Base-by-base conservation (phyloP, 2,329 filamentous ascomycete species). In the Bipolaris zeicola region DNA sequence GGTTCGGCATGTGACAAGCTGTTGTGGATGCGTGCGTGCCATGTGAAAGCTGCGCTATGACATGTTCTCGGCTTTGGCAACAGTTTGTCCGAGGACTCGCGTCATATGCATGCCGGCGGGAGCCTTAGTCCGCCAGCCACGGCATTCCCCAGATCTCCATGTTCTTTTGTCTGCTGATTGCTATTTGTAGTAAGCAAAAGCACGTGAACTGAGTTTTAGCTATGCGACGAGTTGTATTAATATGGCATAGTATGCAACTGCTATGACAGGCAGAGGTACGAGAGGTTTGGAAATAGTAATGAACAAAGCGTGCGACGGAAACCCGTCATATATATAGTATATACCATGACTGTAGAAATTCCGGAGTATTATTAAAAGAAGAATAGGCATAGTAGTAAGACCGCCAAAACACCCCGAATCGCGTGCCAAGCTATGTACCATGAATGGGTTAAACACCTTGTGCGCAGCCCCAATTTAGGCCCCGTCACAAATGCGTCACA, bases 1-100 rank as follows among this genome's bases (percentile, higher is more conserved):
- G 43, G 39, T 47, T 46, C 46, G 51, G 63, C 66, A 68, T 67
- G 66, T 68, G 66, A 68, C 62, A 64, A 58, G 52, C 50, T 56
- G 41, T 18, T 26, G 60, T 51, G 55, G 53, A 57, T 28, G 47
- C 49, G 38, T 54, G 57, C 54, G 44, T 57, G 52, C 56, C 62
- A 65, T 65, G 62, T 65, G 62, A 65, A 63, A 63, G 62, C 50
- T 56, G 55, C 52, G 56, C 58, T 48, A 60, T 55, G 60, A 60
- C 62, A 55, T 47, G 36, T 46, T 41, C 51, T 63, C 49, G 58
- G 61, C 55, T 51, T 50, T 59, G 50, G 54, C 60, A 46, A 57
- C 11, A 38, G 41, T 34, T 28, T 45, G 28, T 45, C 55, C 50
- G 50, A 50, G 24, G 26, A 45, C 20, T 22, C 28, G 33, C 42